Evolutionary conservation across 1,284 basidiomycete species (phyloP).

Genomic region (Pseudozyma pruni): DNA sequence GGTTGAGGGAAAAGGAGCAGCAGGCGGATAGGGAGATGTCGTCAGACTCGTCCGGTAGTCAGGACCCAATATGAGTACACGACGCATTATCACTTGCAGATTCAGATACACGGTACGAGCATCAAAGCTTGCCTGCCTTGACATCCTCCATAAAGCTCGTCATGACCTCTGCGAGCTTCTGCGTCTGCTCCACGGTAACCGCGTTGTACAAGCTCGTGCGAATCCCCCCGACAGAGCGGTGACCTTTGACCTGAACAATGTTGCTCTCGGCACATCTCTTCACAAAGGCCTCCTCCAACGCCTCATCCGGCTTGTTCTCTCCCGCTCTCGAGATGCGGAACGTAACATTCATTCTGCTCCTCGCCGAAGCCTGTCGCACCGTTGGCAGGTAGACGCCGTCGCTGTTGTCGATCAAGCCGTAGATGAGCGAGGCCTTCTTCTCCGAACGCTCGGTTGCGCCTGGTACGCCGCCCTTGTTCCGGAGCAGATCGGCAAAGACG

Average conservation of each 20-base stretch:
- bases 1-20: conserved; percentile 21
- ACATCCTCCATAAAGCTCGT: conserved; percentile 64
- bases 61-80: neutral
- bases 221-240: conserved; percentile 72
- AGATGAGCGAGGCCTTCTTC: conserved; percentile 54
- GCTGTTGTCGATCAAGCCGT: conserved; percentile 55
- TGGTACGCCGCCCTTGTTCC: conserved; percentile 75
- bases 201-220: conserved; percentile 96
- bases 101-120: neutral
- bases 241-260: conserved; percentile 61
- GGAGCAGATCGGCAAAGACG: conserved; percentile 79
- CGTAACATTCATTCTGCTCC: conserved; percentile 66
- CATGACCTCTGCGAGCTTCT: conserved; percentile 71
- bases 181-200: conserved; percentile 80
- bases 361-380: conserved; percentile 52
- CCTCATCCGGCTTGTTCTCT: conserved; percentile 49
- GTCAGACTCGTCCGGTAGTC: neutral
- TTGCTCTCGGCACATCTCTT: conserved; percentile 50
- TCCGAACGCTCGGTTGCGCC: conserved; percentile 64
- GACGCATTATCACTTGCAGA: neutral
- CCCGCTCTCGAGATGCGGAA: conserved; percentile 57
- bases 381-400: conserved; percentile 53
- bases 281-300: conserved; percentile 58
- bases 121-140: conserved; percentile 38
- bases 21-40: neutral